A percentile compares a stretch with the other conserved stretches of the same genome.
phyloP scores from a whole-genome alignment of 2,329 filamentous ascomycete species.

The Escovopsis weberi region DNA sequence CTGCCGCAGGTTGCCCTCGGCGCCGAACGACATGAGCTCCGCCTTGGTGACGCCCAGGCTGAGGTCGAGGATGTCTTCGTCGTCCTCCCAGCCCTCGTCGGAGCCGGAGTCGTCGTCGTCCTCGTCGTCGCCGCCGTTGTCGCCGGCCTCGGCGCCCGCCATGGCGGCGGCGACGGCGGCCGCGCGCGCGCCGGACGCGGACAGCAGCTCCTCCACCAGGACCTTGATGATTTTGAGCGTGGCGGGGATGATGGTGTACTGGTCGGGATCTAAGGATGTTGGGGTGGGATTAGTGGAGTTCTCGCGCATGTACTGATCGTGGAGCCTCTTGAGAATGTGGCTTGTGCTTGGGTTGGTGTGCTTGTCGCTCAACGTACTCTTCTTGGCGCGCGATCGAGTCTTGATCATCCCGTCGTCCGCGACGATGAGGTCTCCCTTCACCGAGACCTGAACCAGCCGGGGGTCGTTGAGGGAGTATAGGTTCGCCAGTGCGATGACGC shows the following conservation, averaged over 20 bases:
- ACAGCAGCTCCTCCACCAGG: constrained; percentile 78
- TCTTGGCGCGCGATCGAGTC: constrained; percentile 79
- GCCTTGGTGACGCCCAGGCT: constrained; percentile 51
- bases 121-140: constrained; percentile 18
- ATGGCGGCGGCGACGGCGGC: constrained; percentile 49
- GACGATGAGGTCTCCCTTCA: constrained; percentile 85
- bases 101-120: constrained; percentile 56
- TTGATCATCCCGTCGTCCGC: constrained; percentile 67
- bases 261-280: constrained; percentile 54
- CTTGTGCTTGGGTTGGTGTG: constrained; percentile 8
- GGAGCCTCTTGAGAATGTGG: constrained; percentile 9
- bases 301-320: constrained; percentile 7
- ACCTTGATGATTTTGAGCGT: constrained; percentile 94
- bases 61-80: constrained; percentile 64
- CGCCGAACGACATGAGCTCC: constrained; percentile 68
- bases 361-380: constrained; percentile 38
- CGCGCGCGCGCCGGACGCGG: constrained; percentile 53
- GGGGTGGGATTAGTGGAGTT: constrained; percentile 14
- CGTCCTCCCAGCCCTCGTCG: constrained; percentile 82
- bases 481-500: constrained; percentile 84
- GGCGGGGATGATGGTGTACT: constrained; percentile 75
- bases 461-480: constrained; percentile 77
- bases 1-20: constrained; percentile 44
- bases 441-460: constrained; percentile 62
- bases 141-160: constrained; percentile 42